Conservation (phyloP, 192 early-diverging fungal species). For the Coemansia furcata region DNA sequence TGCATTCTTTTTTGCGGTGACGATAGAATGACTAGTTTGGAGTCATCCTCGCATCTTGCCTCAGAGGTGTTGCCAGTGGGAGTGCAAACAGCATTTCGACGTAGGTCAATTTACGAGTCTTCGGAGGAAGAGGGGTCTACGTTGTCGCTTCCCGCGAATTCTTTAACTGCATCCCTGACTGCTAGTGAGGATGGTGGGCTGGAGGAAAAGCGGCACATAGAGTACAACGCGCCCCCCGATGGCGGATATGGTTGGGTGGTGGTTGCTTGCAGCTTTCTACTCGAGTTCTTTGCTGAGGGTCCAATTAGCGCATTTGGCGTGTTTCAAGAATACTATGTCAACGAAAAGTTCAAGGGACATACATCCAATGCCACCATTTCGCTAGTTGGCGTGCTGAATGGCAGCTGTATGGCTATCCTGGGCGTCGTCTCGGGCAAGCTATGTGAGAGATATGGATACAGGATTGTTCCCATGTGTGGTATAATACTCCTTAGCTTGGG, state of each 20-base stretch:
- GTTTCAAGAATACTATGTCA: slow-evolving; percentile 51
- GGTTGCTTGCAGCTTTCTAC: slow-evolving; percentile 47
- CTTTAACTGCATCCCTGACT: slow-evolving; percentile 25
- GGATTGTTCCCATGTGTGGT: slow-evolving; percentile 37
- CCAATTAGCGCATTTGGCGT: slow-evolving; percentile 55
- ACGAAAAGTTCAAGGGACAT: slow-evolving; percentile 41
- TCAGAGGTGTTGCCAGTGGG: background rate
- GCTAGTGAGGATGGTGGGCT: slow-evolving; percentile 3
- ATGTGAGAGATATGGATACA: slow-evolving; percentile 47
- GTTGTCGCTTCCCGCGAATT: slow-evolving; percentile 3
- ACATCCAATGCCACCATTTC: slow-evolving; percentile 48
- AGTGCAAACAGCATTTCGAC: background rate
- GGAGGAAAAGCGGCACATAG: slow-evolving; percentile 18
- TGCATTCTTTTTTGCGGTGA: background rate
- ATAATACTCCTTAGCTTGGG: slow-evolving; percentile 37
- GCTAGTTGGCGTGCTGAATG: slow-evolving; percentile 45
- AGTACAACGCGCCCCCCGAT: slow-evolving; percentile 31
- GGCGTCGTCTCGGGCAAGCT: slow-evolving; percentile 51
- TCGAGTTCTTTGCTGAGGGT: slow-evolving; percentile 51
- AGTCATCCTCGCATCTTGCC: background rate
- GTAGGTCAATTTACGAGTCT: slow-evolving; percentile 15
- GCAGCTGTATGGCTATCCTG: slow-evolving; percentile 41
- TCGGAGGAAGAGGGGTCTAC: background rate
- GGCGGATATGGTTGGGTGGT: slow-evolving; percentile 55
- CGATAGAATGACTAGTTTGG: slow-evolving; percentile 1